Percentiles rank a stretch among this genome's conserved stretches.
These are phyloP conservation scores for Ganoderma sp. DNA, from an alignment of 1,284 basidiomycete genomes.

Conservation along the genomic window DNA sequence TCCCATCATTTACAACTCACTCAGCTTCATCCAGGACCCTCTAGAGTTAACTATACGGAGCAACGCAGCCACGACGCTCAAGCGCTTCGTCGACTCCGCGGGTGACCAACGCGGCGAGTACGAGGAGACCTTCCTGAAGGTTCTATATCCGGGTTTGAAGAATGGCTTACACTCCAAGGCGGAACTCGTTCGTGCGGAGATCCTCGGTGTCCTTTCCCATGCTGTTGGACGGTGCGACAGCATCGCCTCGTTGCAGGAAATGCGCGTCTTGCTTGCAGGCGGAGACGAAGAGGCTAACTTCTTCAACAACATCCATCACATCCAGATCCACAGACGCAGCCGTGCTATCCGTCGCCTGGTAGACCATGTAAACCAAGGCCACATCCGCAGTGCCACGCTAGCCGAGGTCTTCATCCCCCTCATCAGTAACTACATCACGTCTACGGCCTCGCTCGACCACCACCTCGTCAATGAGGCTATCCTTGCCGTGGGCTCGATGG, in stretches of 20 bases:
- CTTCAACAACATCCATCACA: slow-evolving; percentile 95
- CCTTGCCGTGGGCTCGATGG: slow-evolving; percentile 74
- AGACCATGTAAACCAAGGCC: slow-evolving; percentile 78
- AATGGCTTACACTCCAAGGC: slow-evolving; percentile 80
- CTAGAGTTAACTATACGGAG: slow-evolving; percentile 89
- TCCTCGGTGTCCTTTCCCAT: slow-evolving; percentile 81
- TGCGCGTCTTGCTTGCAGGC: slow-evolving; percentile 82
- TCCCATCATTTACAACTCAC: slow-evolving; percentile 83
- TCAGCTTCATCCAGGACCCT: slow-evolving; percentile 89
- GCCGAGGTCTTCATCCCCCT: slow-evolving; percentile 89
- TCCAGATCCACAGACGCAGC: slow-evolving; percentile 91
- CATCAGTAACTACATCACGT: slow-evolving; percentile 81
- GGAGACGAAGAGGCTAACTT: slow-evolving; percentile 97
- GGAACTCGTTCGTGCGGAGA: slow-evolving; percentile 90
- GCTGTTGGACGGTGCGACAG: slow-evolving; percentile 72
- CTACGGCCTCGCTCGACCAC: slow-evolving; percentile 80
- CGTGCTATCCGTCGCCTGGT: slow-evolving; percentile 88
- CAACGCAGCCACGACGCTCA: slow-evolving; percentile 80
- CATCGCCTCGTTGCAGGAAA: slow-evolving; percentile 74
- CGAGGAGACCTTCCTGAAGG: slow-evolving; percentile 64
- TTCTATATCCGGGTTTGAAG: slow-evolving; percentile 85
- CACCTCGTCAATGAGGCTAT: slow-evolving; percentile 94
- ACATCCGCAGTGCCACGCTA: slow-evolving; percentile 76
- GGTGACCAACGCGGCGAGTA: slow-evolving; percentile 48
- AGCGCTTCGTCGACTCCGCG: slow-evolving; percentile 77